A percentile compares a stretch with the other conserved stretches of the same genome.
Evolutionary conservation across 2,329 filamentous ascomycete species (phyloP).

Genomic region (Meredithiella fracta): DNA sequence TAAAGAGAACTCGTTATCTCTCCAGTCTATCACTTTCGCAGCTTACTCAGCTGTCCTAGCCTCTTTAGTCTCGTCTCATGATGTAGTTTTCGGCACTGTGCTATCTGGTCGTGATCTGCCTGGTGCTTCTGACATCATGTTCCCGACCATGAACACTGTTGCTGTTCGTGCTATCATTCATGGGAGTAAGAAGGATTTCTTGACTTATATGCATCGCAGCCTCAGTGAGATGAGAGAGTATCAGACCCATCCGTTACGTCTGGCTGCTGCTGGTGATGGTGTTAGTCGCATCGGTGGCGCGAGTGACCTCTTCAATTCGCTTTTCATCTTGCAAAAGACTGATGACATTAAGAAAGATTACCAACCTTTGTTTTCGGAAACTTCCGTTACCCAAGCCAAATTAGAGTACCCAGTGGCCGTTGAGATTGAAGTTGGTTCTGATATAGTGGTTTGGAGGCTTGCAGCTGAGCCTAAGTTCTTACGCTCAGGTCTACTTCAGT

Average conservation of each 20-base stretch:
- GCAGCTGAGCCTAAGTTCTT: slow-evolving; percentile 48
- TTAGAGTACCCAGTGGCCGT: slow-evolving; percentile 72
- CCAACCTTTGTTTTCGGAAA: slow-evolving; percentile 1
- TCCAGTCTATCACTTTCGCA: slow-evolving; percentile 21
- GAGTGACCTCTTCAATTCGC: slow-evolving; percentile 33
- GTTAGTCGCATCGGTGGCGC: slow-evolving; percentile 19
- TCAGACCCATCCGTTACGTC: slow-evolving; percentile 63
- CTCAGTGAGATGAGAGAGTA: slow-evolving; percentile 49
- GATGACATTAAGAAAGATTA: neutral
- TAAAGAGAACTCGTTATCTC: neutral
- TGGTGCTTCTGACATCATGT: slow-evolving; percentile 49
- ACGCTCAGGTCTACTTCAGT: slow-evolving; percentile 34
- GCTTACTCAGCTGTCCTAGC: slow-evolving; percentile 61
- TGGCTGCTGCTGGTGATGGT: slow-evolving; percentile 25
- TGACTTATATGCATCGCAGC: slow-evolving; percentile 58
- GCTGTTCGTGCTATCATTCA: slow-evolving; percentile 57
- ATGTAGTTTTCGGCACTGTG: slow-evolving; percentile 69
- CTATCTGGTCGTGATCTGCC: slow-evolving; percentile 71
- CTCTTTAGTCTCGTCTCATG: slow-evolving; percentile 43
- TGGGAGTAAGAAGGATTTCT: slow-evolving; percentile 45
- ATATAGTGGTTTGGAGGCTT: slow-evolving; percentile 49
- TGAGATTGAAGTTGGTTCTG: slow-evolving; percentile 51
- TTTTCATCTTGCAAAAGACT: slow-evolving; percentile 33
- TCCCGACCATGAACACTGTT: slow-evolving; percentile 87
- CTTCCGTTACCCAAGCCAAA: slow-evolving; percentile 24